These are phyloP conservation scores for Blastocystis sp. DNA, from an alignment of 352 stramenopile genomes.

Conservation along the genomic window DNA sequence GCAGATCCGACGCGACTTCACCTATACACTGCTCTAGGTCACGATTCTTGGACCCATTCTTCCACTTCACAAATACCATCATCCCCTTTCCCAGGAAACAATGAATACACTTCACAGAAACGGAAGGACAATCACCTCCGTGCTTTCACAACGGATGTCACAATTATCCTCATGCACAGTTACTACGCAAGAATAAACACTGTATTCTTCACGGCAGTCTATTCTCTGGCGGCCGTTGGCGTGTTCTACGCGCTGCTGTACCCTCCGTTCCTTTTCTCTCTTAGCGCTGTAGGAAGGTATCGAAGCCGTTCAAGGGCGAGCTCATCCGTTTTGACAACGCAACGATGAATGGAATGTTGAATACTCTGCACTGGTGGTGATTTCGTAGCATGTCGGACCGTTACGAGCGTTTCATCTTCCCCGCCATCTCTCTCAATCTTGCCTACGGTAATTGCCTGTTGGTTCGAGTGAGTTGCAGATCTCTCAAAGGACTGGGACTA, in stretches of 20 bases:
- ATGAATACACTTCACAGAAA: no score
- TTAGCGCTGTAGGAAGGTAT: conserved; percentile 38
- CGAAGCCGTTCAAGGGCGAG: conserved; percentile 46
- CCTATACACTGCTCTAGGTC: no score
- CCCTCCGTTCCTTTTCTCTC: not conserved
- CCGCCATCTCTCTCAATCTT: conserved; percentile 33
- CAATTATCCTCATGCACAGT: conserved; percentile 47
- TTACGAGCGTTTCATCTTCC: conserved; percentile 14
- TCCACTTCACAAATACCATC: no score
- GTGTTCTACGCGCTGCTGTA: conserved; percentile 44
- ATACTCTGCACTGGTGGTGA: not conserved
- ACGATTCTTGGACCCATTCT: no score
- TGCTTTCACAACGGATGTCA: not conserved
- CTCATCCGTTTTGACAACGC: conserved; percentile 66
- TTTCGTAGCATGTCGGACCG: conserved; percentile 34
- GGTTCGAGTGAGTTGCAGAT: not conserved
- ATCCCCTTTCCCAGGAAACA: no score
- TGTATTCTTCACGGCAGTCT: conserved; percentile 65
- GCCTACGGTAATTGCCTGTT: not conserved
- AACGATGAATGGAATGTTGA: conserved; percentile 35
- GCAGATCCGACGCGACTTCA: no score
- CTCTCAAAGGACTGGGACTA: conserved; percentile 62
- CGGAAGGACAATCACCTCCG: no score
- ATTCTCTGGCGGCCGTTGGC: conserved; percentile 39
- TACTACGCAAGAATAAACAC: conserved; percentile 59